phyloP scores from a whole-genome alignment of 2,329 filamentous ascomycete species.

The Penicillium sp. region DNA sequence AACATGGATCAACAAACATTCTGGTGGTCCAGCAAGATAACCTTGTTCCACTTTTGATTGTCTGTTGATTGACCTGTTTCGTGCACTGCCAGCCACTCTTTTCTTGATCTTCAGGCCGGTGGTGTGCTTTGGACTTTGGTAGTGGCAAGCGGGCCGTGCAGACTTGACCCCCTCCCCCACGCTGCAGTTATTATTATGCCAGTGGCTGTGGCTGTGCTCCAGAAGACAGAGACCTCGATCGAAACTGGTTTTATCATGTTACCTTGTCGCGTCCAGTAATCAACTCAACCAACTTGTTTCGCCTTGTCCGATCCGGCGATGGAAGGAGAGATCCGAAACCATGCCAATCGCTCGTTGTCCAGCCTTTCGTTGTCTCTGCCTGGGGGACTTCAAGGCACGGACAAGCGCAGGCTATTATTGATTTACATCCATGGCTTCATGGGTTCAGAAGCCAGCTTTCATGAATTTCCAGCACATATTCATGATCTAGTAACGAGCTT shows the following conservation, averaged over 20 bases:
- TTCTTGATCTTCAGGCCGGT: not conserved
- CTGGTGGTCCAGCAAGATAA: not conserved
- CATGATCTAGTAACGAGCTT: conserved; percentile 73
- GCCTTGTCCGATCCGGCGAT: conserved; percentile 7
- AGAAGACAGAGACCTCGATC: not conserved
- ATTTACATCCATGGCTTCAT: conserved; percentile 92
- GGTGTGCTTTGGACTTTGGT: not conserved
- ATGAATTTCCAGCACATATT: conserved; percentile 85
- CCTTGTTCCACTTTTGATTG: conserved; percentile 1
- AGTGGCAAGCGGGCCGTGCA: conserved; percentile 27
- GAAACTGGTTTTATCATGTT: conserved; percentile 20
- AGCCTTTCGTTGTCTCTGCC: conserved; percentile 23
- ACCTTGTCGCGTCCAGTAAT: not conserved
- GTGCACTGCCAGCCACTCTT: conserved; percentile 8
- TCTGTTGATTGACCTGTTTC: not conserved
- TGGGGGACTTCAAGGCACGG: conserved; percentile 9
- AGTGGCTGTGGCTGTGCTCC: conserved; percentile 21
- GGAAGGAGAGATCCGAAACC: conserved; percentile 19
- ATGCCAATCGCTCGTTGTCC: conserved; percentile 17
- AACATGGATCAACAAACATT: not conserved
- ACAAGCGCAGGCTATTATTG: conserved; percentile 66
- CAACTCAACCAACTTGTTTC: not conserved
- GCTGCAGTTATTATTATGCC: not conserved
- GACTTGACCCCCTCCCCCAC: conserved; percentile 19
- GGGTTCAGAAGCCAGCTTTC: conserved; percentile 85